phyloP scores from a whole-genome alignment of 2,329 filamentous ascomycete genomes.

The Fusarium proliferatum region DNA sequence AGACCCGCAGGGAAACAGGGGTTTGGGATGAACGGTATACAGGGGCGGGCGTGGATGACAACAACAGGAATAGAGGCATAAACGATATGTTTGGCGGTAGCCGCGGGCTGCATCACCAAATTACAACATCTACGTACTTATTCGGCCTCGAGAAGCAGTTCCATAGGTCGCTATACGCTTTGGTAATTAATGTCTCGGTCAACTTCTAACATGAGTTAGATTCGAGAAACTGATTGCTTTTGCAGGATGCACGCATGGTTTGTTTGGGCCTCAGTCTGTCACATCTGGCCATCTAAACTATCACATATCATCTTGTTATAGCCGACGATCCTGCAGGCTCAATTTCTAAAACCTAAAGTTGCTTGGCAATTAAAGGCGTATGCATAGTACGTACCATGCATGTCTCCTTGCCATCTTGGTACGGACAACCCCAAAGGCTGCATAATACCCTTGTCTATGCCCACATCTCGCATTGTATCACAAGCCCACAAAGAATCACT shows the following conservation, averaged over 20 bases:
- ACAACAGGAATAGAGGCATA: constrained; percentile 11
- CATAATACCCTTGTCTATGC: constrained; percentile 13
- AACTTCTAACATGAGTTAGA: background rate
- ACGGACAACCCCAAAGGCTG: background rate
- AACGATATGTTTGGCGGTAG: background rate
- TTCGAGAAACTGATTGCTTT: background rate
- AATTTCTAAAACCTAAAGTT: background rate
- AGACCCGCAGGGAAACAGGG: constrained; percentile 4
- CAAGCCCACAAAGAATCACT: constrained; percentile 1
- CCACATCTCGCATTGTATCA: constrained; percentile 12
- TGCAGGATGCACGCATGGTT: background rate
- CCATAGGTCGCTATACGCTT: background rate
- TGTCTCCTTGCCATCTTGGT: background rate
- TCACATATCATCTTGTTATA: constrained; percentile 14
- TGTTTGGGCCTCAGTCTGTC: background rate
- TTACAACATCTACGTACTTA: background rate
- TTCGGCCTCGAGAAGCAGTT: background rate
- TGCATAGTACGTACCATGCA: background rate
- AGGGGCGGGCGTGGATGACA: background rate
- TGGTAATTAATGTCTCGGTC: background rate
- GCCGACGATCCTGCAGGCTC: constrained; percentile 18
- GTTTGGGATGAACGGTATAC: constrained; percentile 24
- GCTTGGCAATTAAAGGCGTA: background rate
- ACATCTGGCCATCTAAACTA: background rate
- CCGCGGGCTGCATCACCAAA: background rate